A percentile compares a stretch with the other conserved stretches of the same genome.
phyloP scores from a whole-genome alignment of 169 alveolate species.

The Perkinsus chesapeaki region DNA sequence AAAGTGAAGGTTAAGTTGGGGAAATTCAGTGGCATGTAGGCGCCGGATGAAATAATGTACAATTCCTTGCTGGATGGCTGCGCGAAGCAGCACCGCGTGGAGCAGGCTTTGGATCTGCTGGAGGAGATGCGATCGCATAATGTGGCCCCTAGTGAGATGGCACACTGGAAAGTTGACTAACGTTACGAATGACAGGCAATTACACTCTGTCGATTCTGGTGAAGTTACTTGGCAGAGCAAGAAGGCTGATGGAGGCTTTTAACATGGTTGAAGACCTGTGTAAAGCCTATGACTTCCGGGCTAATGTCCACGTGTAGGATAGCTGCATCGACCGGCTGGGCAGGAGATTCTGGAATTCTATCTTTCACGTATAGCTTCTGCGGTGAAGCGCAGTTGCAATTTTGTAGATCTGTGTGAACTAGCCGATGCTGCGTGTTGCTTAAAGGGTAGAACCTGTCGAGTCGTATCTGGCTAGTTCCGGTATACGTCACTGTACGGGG shows the following conservation, averaged over 20 bases:
- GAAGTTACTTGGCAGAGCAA: background rate
- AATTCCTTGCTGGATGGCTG: conserved; percentile 12
- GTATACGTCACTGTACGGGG: too few species aligned
- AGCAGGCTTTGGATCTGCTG: background rate
- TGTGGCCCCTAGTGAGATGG: background rate
- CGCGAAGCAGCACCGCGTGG: conserved; percentile 13
- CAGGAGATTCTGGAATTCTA: too few species aligned
- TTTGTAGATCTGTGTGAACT: too few species aligned
- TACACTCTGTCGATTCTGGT: background rate
- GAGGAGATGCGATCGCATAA: conserved; percentile 1
- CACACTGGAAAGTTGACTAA: too few species aligned
- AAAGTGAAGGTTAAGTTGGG: background rate
- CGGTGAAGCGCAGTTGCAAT: too few species aligned
- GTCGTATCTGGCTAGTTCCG: too few species aligned
- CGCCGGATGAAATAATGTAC: conserved; percentile 8
- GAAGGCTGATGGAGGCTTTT: background rate
- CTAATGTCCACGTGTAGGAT: background rate
- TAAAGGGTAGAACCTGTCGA: too few species aligned
- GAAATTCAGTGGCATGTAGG: background rate
- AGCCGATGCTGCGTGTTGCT: too few species aligned
- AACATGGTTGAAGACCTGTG: background rate
- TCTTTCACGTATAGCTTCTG: too few species aligned
- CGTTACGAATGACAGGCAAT: background rate
- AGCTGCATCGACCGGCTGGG: background rate
- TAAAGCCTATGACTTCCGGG: background rate